Conservation (phyloP, 768 basidiomycete species). For the Rhodocollybia butyracea region DNA sequence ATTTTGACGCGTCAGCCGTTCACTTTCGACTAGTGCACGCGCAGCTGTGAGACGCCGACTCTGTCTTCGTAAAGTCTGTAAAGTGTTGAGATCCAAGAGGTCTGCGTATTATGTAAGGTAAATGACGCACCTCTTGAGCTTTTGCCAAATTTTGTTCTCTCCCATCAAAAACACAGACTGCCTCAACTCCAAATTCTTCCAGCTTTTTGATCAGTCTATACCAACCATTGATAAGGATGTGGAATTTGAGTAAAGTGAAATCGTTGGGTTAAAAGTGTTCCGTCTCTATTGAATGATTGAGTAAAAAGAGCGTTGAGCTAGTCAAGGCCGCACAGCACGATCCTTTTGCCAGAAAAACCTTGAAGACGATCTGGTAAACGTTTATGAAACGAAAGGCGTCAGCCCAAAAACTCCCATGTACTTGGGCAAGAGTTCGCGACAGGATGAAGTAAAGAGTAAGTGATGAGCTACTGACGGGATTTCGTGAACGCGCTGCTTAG, state of each 20-base stretch:
- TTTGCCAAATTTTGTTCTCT: constrained; percentile 65
- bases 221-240: constrained; percentile 68
- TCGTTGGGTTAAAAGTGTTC: constrained; percentile 81
- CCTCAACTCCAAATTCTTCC: constrained; percentile 48
- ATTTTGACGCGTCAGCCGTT: constrained; percentile 55
- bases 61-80: constrained; percentile 54
- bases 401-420: constrained; percentile 72
- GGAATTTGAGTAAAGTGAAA: constrained; percentile 69
- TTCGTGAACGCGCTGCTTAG: no score
- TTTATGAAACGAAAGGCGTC: constrained; percentile 66
- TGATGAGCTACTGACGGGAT: no score
- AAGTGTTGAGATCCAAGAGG: neutral
- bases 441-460: no score
- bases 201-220: constrained; percentile 66
- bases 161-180: constrained; percentile 82
- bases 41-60: constrained; percentile 43
- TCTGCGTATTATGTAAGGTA: neutral
- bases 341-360: constrained; percentile 58
- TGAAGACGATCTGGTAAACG: constrained; percentile 61
- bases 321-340: constrained; percentile 61
- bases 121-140: constrained; percentile 55
- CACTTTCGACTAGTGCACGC: constrained; percentile 56
- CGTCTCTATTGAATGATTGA: constrained; percentile 52
- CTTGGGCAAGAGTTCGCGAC: neutral
- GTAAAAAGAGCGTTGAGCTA: constrained; percentile 8